phyloP scores from a whole-genome alignment of 768 basidiomycete species.

The Hericium alpestre region DNA sequence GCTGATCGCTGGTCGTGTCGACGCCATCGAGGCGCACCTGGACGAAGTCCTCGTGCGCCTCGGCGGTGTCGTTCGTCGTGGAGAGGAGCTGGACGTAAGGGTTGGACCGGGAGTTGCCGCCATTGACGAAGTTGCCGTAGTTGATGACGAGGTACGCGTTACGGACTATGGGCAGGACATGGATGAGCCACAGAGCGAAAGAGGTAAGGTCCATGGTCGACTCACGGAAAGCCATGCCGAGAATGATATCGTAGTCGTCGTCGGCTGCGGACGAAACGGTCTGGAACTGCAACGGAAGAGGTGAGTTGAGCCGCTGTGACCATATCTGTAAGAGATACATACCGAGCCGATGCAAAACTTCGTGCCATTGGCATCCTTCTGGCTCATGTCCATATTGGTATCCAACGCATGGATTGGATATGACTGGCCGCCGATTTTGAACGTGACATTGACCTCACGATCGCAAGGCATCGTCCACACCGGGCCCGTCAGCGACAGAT shows the following conservation, averaged over 20 bases:
- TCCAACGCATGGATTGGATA: conserved; percentile 64
- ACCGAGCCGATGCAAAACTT: conserved; percentile 35
- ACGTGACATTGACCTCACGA: conserved; percentile 52
- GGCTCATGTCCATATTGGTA: conserved; percentile 24
- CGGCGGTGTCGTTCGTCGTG: conserved; percentile 35
- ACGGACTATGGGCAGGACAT: conserved; percentile 33
- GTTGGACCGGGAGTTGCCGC: conserved; percentile 22
- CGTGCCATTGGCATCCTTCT: conserved; percentile 15
- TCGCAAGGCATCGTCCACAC: conserved; percentile 58
- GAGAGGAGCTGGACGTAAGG: conserved; percentile 60
- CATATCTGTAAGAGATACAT: conserved; percentile 11
- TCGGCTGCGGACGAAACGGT: conserved; percentile 39
- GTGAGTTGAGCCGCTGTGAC: background rate
- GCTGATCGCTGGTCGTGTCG: background rate
- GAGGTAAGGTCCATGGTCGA: conserved; percentile 6
- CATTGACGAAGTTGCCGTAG: conserved; percentile 51
- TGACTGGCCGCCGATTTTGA: conserved; percentile 44
- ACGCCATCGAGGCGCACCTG: background rate
- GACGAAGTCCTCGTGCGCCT: conserved; percentile 18
- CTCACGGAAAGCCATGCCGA: conserved; percentile 67
- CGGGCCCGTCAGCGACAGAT: conserved; percentile 29
- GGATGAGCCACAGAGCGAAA: background rate
- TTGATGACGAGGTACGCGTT: conserved; percentile 56
- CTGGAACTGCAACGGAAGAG: conserved; percentile 42
- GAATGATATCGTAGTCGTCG: conserved; percentile 49